Base-by-base conservation (phyloP, 2,329 filamentous ascomycete species). In the Fusarium nanum region DNA sequence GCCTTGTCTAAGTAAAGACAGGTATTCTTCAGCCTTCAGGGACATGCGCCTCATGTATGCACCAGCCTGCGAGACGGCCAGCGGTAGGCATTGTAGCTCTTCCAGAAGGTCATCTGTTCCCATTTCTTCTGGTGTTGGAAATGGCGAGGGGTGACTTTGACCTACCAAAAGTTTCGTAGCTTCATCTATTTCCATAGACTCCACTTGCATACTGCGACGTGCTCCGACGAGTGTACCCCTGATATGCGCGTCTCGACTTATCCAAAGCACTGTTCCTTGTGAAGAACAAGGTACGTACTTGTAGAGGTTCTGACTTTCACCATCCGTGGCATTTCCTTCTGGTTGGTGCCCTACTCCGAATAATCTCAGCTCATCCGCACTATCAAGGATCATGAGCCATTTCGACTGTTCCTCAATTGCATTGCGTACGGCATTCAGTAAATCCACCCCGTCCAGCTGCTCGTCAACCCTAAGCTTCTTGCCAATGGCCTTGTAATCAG, bases 401-500 rank as follows among this genome's bases (percentile, higher is more conserved):
- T 41, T 25, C 2, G 42, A 28, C 30, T 7, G 40, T n/a, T 9
- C 23, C 52, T 67, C 63, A 34, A 69, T 64, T 6, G 5, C 10
- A 5, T 22, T 22, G 12, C 56, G 44, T 2, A 69, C 59, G 0
- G 66, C 56, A 18, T 45, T 12, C 1, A 69, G 27, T 14, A 79
- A 34, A 6, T 72, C 66, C 9, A 62, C 20, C 12, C 69, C 75
- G 22, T 72, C 67, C 12, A 78, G 62, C 20, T 62, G 63, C 16
- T 42, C 25, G 34, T 68, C 55, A 18, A 80, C 28, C 6, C 70
- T 47, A 1, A 78, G 67, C 12, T 68, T 71, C 50, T 60, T 72
- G 0, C 73, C 76, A 47, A 81, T 78, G 3, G 60, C 47, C 53
- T 70, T 75, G 49, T 77, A 80, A 54, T 76, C 74, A 12, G 75